phyloP scores from a whole-genome alignment of 139 green algal species.

The Astrephomene gubernaculifera region DNA sequence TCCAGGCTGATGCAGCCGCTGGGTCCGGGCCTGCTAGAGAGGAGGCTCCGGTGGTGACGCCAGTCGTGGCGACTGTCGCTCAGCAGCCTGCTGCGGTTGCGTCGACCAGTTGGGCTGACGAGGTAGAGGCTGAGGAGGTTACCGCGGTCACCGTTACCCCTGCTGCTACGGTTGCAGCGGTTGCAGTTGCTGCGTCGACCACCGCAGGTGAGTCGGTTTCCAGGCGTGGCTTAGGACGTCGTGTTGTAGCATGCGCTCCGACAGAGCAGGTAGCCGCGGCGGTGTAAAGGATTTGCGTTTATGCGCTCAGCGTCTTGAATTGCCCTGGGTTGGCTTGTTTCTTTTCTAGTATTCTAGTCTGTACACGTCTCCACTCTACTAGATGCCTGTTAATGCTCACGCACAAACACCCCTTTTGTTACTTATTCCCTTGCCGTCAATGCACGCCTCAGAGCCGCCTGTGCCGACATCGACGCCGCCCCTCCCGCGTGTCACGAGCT shows the following conservation, averaged over 20 bases:
- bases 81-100: background rate
- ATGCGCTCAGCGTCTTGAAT: background rate
- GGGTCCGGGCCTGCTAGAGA: too few species aligned
- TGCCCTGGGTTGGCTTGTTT: background rate
- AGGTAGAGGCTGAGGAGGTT: constrained; percentile 18
- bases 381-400: too few species aligned
- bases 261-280: background rate
- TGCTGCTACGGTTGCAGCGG: background rate
- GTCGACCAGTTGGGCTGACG: background rate
- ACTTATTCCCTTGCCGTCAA: background rate
- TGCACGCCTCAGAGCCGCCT: background rate
- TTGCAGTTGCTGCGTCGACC: background rate
- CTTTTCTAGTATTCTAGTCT: background rate
- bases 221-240: background rate
- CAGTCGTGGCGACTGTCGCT: background rate
- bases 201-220: background rate
- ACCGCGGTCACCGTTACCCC: background rate
- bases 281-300: background rate
- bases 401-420: background rate
- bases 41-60: background rate
- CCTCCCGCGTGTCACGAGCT: background rate
- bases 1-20: too few species aligned
- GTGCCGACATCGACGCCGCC: background rate
- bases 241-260: background rate
- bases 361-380: background rate